Conservation (phyloP, 2,329 filamentous ascomycete species). For the Colletotrichum gigasporum region DNA sequence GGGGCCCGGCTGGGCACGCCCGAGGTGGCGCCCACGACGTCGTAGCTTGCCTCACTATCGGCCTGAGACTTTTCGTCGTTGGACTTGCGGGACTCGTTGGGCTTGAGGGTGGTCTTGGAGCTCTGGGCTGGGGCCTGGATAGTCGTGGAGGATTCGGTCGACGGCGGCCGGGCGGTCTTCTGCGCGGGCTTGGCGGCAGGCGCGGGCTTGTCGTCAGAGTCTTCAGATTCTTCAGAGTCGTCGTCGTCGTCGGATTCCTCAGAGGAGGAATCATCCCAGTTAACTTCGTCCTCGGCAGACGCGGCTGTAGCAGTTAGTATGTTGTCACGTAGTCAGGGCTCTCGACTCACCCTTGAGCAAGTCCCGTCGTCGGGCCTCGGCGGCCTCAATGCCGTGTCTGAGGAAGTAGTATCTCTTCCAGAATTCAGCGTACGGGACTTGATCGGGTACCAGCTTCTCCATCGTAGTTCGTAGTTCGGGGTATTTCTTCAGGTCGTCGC, state of each 20-base stretch:
- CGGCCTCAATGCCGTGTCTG: conserved; percentile 89
- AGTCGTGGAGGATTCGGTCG: conserved; percentile 67
- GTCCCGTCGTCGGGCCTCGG: conserved; percentile 88
- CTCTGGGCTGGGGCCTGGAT: conserved; percentile 60
- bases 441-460: conserved; percentile 95
- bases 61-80: conserved; percentile 91
- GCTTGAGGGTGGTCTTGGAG: conserved; percentile 59
- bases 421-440: conserved; percentile 88
- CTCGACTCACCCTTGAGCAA: conserved; percentile 80
- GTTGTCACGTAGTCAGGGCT: background rate
- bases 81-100: conserved; percentile 74
- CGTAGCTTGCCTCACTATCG: conserved; percentile 95
- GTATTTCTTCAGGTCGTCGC: conserved; percentile 84
- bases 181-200: conserved; percentile 42
- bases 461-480: conserved; percentile 86
- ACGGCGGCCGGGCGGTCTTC: conserved; percentile 51
- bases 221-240: conserved; percentile 69
- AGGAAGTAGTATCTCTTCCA: conserved; percentile 98
- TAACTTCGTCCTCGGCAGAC: conserved; percentile 75
- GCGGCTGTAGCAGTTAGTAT: conserved; percentile 59
- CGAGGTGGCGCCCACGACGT: conserved; percentile 83
- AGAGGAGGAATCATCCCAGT: conserved; percentile 80
- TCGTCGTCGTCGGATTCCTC: too few relatives aligned
- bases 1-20: conserved; percentile 82
- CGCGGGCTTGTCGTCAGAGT: conserved; percentile 40